A percentile compares a stretch with the other conserved stretches of the same genome.
Conservation (phyloP, 1,284 basidiomycete genomes). For the Lentinus polychrous region DNA sequence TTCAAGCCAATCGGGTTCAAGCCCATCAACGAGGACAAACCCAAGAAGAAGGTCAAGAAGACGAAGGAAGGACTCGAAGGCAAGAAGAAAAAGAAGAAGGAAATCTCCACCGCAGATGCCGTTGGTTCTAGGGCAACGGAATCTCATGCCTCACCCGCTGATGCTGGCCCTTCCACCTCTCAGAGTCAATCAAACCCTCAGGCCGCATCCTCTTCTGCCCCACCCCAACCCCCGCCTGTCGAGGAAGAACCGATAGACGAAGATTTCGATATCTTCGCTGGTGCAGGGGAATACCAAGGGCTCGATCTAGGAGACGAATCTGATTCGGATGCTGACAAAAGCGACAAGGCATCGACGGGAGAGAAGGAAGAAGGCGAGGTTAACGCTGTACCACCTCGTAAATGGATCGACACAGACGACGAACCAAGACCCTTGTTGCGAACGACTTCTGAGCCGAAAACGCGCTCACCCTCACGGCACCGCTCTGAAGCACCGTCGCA, state of each 20-base stretch:
- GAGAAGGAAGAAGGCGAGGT: neutral
- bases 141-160: neutral
- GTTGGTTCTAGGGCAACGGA: no score
- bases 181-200: constrained; percentile 8
- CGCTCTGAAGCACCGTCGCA: constrained; percentile 9
- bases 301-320: constrained; percentile 49
- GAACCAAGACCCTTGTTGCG: neutral
- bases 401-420: constrained; percentile 13
- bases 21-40: constrained; percentile 38
- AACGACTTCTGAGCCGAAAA: constrained; percentile 1
- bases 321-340: constrained; percentile 38
- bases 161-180: neutral
- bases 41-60: constrained; percentile 24
- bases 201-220: neutral
- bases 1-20: constrained; percentile 79
- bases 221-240: constrained; percentile 14
- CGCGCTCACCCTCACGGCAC: neutral
- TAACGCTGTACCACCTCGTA: neutral
- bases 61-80: constrained; percentile 37
- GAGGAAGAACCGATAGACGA: constrained; percentile 37
- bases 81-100: constrained; percentile 22
- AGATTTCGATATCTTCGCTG: constrained; percentile 80
- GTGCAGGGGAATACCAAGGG: constrained; percentile 77
- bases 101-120: neutral
- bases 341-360: neutral